Base-by-base conservation (phyloP, 108 stramenopile species). In the Skeletonema marinoi region DNA sequence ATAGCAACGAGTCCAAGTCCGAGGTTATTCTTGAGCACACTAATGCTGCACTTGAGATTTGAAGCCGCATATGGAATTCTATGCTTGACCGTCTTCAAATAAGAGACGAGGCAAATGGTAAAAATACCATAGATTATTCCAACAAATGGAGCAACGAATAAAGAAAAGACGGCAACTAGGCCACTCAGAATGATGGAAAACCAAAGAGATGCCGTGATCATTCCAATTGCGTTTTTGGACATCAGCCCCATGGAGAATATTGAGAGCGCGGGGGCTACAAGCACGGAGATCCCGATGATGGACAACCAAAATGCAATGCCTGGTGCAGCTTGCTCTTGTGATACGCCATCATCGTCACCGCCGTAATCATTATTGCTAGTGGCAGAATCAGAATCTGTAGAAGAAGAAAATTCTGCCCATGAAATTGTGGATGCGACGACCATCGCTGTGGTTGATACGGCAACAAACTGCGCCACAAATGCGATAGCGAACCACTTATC, bases 1-100 rank as follows among this genome's bases (percentile, higher is more conserved):
- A 89, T 63, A 0, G 86, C 89, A 46, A 87, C 19, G 4, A 81
- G 29, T 14, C 79, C 71, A 16, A 94, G 54, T 29, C 91, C 92
- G n/a, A 83, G 42, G 68, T 94, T 90, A 44, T 70, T 75, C 50
- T 66, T 69, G 29, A 93, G 58, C 10, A 89, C 88, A 6, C 85
- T 71, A 30, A 91, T 50, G 60, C 82, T 87, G 14, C 81, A 77
- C 36, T 68, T 80, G 46, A 96, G 65, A 68, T 87, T 96, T 56
- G 88, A 77, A 3, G 92, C 81, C 1, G 94, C 92, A 70, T 89
- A 92, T 30, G 94, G 94, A 62, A 96, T 90, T 6, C 82, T 74
- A 17, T 81, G 50, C 86, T 90, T 84, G 12, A 92, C 83, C 1
- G 21, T 13, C 41, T 54, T 42, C 6, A 77, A 48, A 59, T 88